Evolutionary conservation across 176 grass and related monocot species (phyloP).

Genomic region (Cenchrus fungigraminus): DNA sequence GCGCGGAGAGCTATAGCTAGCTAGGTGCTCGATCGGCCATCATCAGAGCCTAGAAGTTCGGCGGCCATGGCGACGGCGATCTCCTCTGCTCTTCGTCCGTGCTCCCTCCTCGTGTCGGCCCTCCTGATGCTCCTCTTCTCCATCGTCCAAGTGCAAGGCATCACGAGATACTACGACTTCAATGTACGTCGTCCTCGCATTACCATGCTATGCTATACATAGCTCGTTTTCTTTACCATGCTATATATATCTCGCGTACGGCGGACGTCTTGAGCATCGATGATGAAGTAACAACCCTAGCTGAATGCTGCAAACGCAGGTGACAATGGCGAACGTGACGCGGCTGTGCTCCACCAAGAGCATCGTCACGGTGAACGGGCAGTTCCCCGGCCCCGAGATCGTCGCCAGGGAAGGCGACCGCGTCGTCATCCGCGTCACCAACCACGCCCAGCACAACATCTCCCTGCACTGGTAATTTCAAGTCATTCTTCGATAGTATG

Average conservation of each 20-base stretch:
- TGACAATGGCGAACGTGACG: conserved; percentile 72
- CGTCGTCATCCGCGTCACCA: conserved; percentile 71
- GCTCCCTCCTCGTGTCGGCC: conserved; percentile 45
- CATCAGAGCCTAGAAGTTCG: neutral
- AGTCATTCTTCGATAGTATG: neutral
- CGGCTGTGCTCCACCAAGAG: conserved; percentile 68
- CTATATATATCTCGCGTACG: no score
- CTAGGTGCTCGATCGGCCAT: neutral
- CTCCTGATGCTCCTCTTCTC: conserved; percentile 38
- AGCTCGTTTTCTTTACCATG: no score
- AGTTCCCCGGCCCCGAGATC: conserved; percentile 61
- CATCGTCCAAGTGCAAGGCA: conserved; percentile 46
- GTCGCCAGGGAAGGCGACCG: conserved; percentile 75
- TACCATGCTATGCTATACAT: neutral
- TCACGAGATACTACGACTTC: conserved; percentile 70
- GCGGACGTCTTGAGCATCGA: neutral
- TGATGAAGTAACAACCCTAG: neutral
- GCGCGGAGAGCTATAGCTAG: neutral
- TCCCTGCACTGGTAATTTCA: conserved; percentile 63
- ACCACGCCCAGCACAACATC: conserved; percentile 71
- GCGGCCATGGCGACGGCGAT: conserved; percentile 29
- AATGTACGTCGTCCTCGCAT: conserved; percentile 45
- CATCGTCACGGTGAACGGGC: conserved; percentile 72
- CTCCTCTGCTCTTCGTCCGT: conserved; percentile 33
- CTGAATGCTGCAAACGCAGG: conserved; percentile 27